Evolutionary conservation across 768 basidiomycete species (phyloP), one percentile per base, ranked within the genome.

Genomic region (Cystobasidium onofrii): DNA sequence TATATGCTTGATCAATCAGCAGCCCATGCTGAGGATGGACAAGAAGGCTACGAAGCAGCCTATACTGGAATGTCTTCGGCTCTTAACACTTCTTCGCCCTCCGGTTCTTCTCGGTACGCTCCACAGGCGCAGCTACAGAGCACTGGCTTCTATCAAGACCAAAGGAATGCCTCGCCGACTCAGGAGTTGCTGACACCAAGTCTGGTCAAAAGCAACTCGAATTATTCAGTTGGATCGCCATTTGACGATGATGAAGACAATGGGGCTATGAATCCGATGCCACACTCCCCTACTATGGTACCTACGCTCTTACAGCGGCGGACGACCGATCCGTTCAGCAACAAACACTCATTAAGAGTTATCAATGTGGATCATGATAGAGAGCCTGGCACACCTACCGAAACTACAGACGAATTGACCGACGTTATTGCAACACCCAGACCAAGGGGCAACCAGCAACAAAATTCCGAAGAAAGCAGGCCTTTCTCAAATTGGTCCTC

Each of bases 291-390:
- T 12, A 71, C 69, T 31, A 33, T 71, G 33, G 25, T 18, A 6
- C 69, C 69, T 18, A 60, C 69, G 4, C 69, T 60, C 25, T 39
- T 43, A 46, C 63, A 60, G n/a, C 27, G 69, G 10, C 69, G 69
- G 12, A 71, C 69, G 12, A 71, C 69, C 31, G 69, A 71, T 44
- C 69, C 69, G 4, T 71, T 71, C 39, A 34, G 52, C n/a, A 55
- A 55, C 18, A 71, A 71, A 44, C 50, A 71, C 17, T 41, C 36
- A 4, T 55, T 71, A 27, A 46, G 69, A 23, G 69, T 71, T 36
- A 41, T 71, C 52, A 71, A 71, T 41, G 46, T 52, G 18, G 69
- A 71, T 29, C 46, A 12, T 9, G 20, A 50, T 18, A 64, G 15
- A 15, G 33, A 34, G 15, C 34, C 34, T 41, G 34, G 43, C 12